Base-by-base conservation (phyloP, 176 grass and related monocot species). In the Pharus latifolius region DNA sequence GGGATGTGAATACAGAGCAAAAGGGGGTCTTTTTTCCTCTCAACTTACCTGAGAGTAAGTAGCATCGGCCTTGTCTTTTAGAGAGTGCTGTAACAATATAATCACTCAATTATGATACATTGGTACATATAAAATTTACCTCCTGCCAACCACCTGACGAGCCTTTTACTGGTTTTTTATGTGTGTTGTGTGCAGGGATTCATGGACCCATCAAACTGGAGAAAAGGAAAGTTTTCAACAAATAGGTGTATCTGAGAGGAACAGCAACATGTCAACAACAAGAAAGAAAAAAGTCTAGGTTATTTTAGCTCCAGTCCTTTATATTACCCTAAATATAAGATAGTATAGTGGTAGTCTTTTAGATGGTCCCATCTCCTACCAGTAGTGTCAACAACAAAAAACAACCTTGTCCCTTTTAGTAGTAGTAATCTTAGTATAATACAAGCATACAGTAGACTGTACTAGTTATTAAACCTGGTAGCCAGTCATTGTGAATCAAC, bases 1-100 rank as follows among this genome's bases (percentile, higher is more conserved):
- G 92, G 88, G 29, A 80, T 96, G 83, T 96, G 88, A 96, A 89
- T 84, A 87, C 10, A 74, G 18, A 33, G 66, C 22, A 49, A 37
- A 55, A 35, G 32, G 65, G 47, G 68, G 55, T 61, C 25, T 38
- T 14, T 33, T 89, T 82, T 73, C 74, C 49, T 70, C 54, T 64
- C 48, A 73, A 1, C 63, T 42, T 52, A 70, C 41, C 23, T 79
- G 65, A 24, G 75, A 75, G 79, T 91, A 83, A 83, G 92, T 60
- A 48, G 62, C 44, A 74, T 10, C 41, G 56, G 3, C 19, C 10
- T 42, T 40, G 5, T 48, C 33, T 23, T 63, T 40, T 31, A n/a
- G 1, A 17, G 0, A 65, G 57, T 40, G 10, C 13, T 17, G n/a
- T 53, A 53, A 18, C 57, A 74, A 35, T 66, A n/a, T 59, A 70